A percentile compares a stretch with the other conserved stretches of the same genome.
phyloP scores from a whole-genome alignment of 2,329 filamentous ascomycete genomes.

The Sarocladium oryzae region DNA sequence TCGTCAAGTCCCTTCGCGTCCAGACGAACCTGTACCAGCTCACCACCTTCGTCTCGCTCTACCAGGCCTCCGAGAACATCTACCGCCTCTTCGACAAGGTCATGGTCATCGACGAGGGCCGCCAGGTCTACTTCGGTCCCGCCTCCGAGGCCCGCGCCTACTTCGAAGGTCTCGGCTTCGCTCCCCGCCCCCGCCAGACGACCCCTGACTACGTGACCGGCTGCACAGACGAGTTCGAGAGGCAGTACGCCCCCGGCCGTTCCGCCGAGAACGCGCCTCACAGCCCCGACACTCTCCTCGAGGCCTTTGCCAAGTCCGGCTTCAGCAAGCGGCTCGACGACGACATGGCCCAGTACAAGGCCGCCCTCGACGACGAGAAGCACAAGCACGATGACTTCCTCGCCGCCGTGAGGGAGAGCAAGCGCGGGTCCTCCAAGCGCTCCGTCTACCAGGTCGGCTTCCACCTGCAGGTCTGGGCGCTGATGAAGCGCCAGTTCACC shows the following conservation, averaged over 20 bases:
- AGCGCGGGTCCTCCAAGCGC: slow-evolving; percentile 65
- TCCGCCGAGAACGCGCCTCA: slow-evolving; percentile 62
- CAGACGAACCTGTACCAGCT: slow-evolving; percentile 80
- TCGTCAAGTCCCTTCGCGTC: slow-evolving; percentile 63
- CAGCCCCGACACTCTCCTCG: slow-evolving; percentile 57
- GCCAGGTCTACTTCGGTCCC: slow-evolving; percentile 71
- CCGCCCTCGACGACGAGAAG: slow-evolving; percentile 56
- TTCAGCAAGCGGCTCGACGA: slow-evolving; percentile 48
- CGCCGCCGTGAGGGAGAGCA: slow-evolving; percentile 68
- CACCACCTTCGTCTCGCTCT: slow-evolving; percentile 78
- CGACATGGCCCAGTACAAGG: slow-evolving; percentile 66
- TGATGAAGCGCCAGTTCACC: slow-evolving; percentile 77
- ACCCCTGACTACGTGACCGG: slow-evolving; percentile 77
- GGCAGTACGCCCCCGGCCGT: slow-evolving; percentile 64
- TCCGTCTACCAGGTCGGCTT: slow-evolving; percentile 83
- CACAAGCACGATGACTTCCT: slow-evolving; percentile 70
- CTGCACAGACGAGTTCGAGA: slow-evolving; percentile 78
- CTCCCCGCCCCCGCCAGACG: slow-evolving; percentile 68
- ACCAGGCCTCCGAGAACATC: slow-evolving; percentile 79
- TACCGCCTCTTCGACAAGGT: slow-evolving; percentile 79
- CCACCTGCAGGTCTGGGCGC: slow-evolving; percentile 72
- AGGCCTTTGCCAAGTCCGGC: slow-evolving; percentile 62
- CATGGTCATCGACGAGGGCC: slow-evolving; percentile 69
- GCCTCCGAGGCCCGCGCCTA: slow-evolving; percentile 61
- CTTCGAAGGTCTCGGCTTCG: slow-evolving; percentile 72